A percentile compares a stretch with the other conserved stretches of the same genome.
Evolutionary conservation across 495 filamentous ascomycete genomes (phyloP).

Genomic region (Penicillium roqueforti): DNA sequence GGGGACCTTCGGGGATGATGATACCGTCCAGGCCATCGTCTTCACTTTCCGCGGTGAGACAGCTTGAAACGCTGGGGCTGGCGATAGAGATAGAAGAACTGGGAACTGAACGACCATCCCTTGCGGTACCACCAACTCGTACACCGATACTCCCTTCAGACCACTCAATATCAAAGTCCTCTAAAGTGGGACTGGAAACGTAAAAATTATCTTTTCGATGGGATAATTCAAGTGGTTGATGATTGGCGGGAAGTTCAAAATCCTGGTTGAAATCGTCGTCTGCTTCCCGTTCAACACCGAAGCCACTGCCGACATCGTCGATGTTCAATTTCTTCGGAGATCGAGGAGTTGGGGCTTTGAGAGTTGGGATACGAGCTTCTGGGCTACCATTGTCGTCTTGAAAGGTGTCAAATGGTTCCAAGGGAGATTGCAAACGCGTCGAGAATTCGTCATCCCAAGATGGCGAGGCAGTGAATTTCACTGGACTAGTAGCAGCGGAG

Average conservation of each 20-base stretch:
- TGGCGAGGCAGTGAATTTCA: conserved; percentile 34
- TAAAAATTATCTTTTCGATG: conserved; percentile 54
- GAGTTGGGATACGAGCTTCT: conserved; percentile 60
- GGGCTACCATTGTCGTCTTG: conserved; percentile 58
- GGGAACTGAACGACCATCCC: conserved; percentile 69
- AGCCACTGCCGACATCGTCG: background rate
- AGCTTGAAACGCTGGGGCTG: conserved; percentile 88
- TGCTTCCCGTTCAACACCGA: conserved; percentile 38
- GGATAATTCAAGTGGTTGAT: conserved; percentile 56
- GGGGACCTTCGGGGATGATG: conserved; percentile 72
- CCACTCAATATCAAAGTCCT: conserved; percentile 82
- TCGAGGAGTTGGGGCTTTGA: conserved; percentile 62
- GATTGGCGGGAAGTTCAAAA: conserved; percentile 64
- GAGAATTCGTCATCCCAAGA: conserved; percentile 28
- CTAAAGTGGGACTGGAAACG: conserved; percentile 54
- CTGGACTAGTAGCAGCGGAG: conserved; percentile 39
- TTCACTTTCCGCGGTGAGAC: conserved; percentile 87
- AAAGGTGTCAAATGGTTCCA: conserved; percentile 51
- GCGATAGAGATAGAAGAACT: conserved; percentile 84
- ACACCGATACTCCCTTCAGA: conserved; percentile 88
- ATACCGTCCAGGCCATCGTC: conserved; percentile 84
- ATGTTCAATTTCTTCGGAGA: conserved; percentile 45
- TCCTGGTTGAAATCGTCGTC: conserved; percentile 76
- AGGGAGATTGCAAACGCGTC: conserved; percentile 24
- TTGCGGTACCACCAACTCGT: conserved; percentile 76